These are phyloP conservation scores for Aureobasidium pullulans DNA, from an alignment of 2,329 filamentous ascomycete genomes.

Conservation along the genomic window DNA sequence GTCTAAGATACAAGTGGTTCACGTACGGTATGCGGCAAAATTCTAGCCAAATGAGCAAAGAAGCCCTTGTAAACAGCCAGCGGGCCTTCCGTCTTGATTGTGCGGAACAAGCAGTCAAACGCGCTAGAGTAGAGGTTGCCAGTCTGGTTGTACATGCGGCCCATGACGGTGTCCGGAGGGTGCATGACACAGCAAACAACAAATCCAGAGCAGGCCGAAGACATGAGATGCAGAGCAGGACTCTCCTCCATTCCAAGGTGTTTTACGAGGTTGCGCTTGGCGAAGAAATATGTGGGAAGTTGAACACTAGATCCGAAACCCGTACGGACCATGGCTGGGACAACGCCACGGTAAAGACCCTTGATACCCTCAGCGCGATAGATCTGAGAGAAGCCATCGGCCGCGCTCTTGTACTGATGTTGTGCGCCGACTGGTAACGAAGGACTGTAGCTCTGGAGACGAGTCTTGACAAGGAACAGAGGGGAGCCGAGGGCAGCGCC, in stretches of 20 bases:
- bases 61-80: constrained; percentile 97
- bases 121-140: constrained; percentile 93
- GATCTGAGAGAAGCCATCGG: constrained; percentile 76
- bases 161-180: constrained; percentile 98
- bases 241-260: constrained; percentile 89
- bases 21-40: constrained; percentile 78
- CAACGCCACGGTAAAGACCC: constrained; percentile 84
- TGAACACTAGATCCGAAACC: constrained; percentile 95
- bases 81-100: constrained; percentile 81
- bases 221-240: constrained; percentile 77
- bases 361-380: constrained; percentile 66
- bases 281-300: constrained; percentile 95
- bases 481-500: constrained; percentile 90
- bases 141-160: constrained; percentile 96
- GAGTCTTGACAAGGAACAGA: constrained; percentile 96
- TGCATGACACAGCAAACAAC: constrained; percentile 98
- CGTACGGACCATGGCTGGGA: constrained; percentile 89
- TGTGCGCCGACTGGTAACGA: constrained; percentile 95
- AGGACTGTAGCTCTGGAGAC: constrained; percentile 87
- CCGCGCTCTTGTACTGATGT: constrained; percentile 79
- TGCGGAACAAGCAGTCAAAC: constrained; percentile 87
- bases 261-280: constrained; percentile 74
- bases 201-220: constrained; percentile 84
- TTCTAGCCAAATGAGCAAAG: constrained; percentile 86
- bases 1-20: neutral